A percentile compares a stretch with the other conserved stretches of the same genome.
Conservation (phyloP, 805 yeast genomes). For the Wickerhamomyces strasburgensis region DNA sequence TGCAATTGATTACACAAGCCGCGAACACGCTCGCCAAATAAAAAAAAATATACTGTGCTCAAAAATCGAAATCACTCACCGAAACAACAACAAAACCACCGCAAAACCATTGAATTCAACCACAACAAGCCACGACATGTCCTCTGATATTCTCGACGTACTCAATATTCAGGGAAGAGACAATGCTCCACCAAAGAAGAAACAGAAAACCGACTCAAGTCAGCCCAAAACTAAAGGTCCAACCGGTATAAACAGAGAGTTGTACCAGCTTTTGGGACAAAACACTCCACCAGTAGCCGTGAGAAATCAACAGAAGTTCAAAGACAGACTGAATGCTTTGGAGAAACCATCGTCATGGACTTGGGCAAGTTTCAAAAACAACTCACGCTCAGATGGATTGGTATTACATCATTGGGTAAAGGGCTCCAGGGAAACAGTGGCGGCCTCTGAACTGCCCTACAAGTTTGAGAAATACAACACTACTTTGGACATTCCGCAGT, state of each 20-base stretch:
- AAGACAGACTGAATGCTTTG: constrained; percentile 55
- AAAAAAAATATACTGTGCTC: too few species aligned
- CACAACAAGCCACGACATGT: constrained; percentile 16
- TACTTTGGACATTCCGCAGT: constrained; percentile 61
- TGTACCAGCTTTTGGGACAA: constrained; percentile 84
- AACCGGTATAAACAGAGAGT: constrained; percentile 83
- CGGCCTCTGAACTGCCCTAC: constrained; percentile 40
- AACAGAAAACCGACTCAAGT: constrained; percentile 24
- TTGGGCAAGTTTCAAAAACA: constrained; percentile 53
- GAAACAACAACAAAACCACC: neutral
- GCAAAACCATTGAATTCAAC: neutral
- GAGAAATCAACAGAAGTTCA: constrained; percentile 47
- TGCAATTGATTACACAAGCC: too few species aligned
- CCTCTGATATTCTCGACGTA: constrained; percentile 72
- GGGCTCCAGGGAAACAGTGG: constrained; percentile 42
- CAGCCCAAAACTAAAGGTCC: constrained; percentile 23
- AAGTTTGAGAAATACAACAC: constrained; percentile 73
- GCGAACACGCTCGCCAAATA: too few species aligned
- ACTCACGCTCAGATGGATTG: constrained; percentile 45
- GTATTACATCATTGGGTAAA: constrained; percentile 81
- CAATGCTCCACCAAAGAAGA: constrained; percentile 25
- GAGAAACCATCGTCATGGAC: constrained; percentile 83
- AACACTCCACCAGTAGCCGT: constrained; percentile 81
- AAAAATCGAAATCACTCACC: too few species aligned
- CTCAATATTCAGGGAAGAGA: constrained; percentile 51